phyloP scores from a whole-genome alignment of 1,284 basidiomycete species.

The Cryptococcus hybrid region DNA sequence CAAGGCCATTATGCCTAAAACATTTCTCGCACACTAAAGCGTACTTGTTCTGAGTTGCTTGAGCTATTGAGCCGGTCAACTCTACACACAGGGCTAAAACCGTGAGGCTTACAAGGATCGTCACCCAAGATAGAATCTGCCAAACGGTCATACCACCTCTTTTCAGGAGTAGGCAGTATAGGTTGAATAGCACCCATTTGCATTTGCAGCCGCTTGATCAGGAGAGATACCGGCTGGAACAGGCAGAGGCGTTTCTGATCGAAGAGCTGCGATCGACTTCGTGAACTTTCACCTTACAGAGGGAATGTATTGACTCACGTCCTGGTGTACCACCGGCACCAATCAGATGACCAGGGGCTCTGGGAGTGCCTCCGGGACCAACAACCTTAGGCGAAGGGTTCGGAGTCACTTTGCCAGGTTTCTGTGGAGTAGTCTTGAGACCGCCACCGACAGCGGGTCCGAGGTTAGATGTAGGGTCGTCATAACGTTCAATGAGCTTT shows the following conservation, averaged over 20 bases:
- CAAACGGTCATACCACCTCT: slow-evolving; percentile 83
- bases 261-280: not conserved
- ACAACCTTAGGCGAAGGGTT: not conserved
- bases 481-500: slow-evolving; percentile 87
- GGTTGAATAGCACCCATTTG: slow-evolving; percentile 46
- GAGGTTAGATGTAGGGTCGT: slow-evolving; percentile 54
- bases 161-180: slow-evolving; percentile 60
- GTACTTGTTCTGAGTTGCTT: slow-evolving; percentile 61
- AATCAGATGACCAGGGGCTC: slow-evolving; percentile 40
- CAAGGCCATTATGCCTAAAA: slow-evolving; percentile 90
- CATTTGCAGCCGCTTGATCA: slow-evolving; percentile 44
- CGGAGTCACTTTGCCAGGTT: slow-evolving; percentile 3
- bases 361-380: slow-evolving; percentile 28
- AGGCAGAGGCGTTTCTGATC: slow-evolving; percentile 22
- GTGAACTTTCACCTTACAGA: not conserved
- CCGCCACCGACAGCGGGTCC: slow-evolving; percentile 24
- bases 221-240: slow-evolving; percentile 36
- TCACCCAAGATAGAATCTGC: slow-evolving; percentile 84
- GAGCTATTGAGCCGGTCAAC: slow-evolving; percentile 22
- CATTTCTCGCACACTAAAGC: slow-evolving; percentile 94
- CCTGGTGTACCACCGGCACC: slow-evolving; percentile 38
- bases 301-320: slow-evolving; percentile 20
- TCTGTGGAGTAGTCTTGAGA: slow-evolving; percentile 18
- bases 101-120: slow-evolving; percentile 59
- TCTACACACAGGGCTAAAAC: not conserved